Base-by-base conservation (phyloP, 2,329 filamentous ascomycete species). In the Colletotrichum neosansevieriae region DNA sequence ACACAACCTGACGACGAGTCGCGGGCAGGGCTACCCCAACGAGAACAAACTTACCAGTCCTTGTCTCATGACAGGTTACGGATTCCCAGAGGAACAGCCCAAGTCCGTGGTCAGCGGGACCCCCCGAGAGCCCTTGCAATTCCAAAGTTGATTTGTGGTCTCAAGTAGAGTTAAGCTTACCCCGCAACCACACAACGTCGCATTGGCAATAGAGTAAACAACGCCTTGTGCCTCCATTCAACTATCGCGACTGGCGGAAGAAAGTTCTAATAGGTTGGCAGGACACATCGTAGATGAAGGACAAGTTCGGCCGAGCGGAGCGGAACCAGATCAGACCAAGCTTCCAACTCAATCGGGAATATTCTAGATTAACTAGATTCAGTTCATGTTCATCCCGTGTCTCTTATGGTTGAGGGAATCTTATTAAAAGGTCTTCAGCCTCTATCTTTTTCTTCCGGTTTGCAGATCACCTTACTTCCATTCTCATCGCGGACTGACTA, bases 221-320 rank as follows among this genome's bases (percentile, higher is more conserved):
- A 17, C 42, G 24, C 24, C 24, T 42, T 47, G 24, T 13, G 36
- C 11, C 19, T 13, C 10, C 6, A 40, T 50, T 7, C 13, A 42
- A 34, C 11, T 32, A 12, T 36, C 53, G 53, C 47, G 60, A 68
- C 65, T 68, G 60, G 65, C 65, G 65, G 65, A 68, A 68, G 51
- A 68, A 58, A 15, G n/a, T 42, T 13, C 42, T 13, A 17, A 12
- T 54, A 36, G 34, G 60, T 68, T 59, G 65, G 60, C 65, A 64
- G 40, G n/a, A 34, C 29, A 44, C 36, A 11, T 32, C 21, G 21
- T 49, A 64, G 21, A 64, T 45, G 36, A 42, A 32, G 9, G n/a
- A 56, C 44, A 11, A 45, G 49, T 45, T 64, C 65, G 65, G 65
- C 65, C 60, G 60, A 68, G 53, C 65, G 60, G 65, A 58, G 65